Evolutionary conservation across 192 early-diverging fungal species (phyloP), one percentile per base, ranked within the genome.

Genomic region (Rhizophagus sp.): DNA sequence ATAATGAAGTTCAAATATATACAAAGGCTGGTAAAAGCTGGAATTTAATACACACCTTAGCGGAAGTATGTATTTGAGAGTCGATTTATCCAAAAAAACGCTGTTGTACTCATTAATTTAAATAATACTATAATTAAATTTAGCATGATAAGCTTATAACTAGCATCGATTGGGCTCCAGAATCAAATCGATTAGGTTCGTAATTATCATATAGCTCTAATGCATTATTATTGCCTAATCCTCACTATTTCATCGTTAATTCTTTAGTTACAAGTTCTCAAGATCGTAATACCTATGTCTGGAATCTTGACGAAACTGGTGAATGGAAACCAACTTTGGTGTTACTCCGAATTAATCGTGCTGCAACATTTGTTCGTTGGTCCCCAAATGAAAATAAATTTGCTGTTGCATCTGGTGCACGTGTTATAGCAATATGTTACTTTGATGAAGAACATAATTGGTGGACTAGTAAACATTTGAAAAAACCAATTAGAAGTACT

Each of bases 221-320:
- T 41, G 39, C 19, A 62, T 19, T 39, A 3, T 64, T 19, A 19
- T 22, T 27, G 6, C 1, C 17, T 73, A 15, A 15, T 15, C 57
- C 39, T 73, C n/a, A 44, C 25, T 12, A 50, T 73, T 65, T 22
- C 1, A 13, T 65, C 10, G 27, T 22, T 63, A 5, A 49, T 41
- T 25, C 24, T 33, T 17, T 75, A 78, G 98, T 99, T 15, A 95
- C 96, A 47, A 97, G 97, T 87, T 97, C 96, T 61, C 98, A 99
- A 88, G 98, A 99, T 87, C 91, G 97, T 78, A 99, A 99, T 82
- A 97, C 97, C 27, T 99, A 99, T 83, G 98, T 99, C 50, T 99
- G 98, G 98, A 94, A 89, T 36, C 85, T 92, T 30, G 95, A 97
- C 80, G 2, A 36, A 36, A 36, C 2, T 36, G 80, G 82, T 57